Percentiles rank a stretch among this genome's conserved stretches.
Evolutionary conservation across 768 basidiomycete genomes (phyloP).

Genomic region (Podaxis sp.): DNA sequence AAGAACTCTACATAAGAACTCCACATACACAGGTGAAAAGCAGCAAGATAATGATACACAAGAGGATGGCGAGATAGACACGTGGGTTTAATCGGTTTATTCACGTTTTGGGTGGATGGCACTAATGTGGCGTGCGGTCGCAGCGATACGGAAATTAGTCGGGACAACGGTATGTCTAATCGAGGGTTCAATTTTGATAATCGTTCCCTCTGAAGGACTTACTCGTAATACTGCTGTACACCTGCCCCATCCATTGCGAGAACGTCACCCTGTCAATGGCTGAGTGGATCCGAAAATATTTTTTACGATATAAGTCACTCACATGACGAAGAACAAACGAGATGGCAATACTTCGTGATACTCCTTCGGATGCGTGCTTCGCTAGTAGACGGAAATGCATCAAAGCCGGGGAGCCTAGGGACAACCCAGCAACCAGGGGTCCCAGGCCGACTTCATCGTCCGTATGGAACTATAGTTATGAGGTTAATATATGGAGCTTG

Average conservation of each 20-base stretch:
- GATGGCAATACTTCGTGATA: constrained; percentile 35
- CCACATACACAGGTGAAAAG: background rate
- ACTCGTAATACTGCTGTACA: constrained; percentile 73
- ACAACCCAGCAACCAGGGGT: constrained; percentile 68
- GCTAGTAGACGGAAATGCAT: constrained; percentile 71
- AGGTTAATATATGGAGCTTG: background rate
- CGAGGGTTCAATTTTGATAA: background rate
- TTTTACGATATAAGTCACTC: constrained; percentile 16
- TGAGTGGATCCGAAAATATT: background rate
- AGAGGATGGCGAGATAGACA: constrained; percentile 3
- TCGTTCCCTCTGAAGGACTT: constrained; percentile 20
- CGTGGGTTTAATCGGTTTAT: constrained; percentile 12
- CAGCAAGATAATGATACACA: background rate
- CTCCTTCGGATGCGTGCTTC: constrained; percentile 28
- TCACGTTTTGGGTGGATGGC: constrained; percentile 13
- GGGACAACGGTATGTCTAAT: constrained; percentile 72
- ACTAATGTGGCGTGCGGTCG: constrained; percentile 68
- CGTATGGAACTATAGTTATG: constrained; percentile 60
- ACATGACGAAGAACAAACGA: constrained; percentile 67
- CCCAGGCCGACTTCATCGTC: constrained; percentile 74
- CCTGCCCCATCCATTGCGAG: constrained; percentile 71
- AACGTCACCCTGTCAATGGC: constrained; percentile 56
- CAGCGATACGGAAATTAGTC: constrained; percentile 72
- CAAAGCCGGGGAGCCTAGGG: constrained; percentile 68
- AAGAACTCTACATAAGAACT: background rate